A percentile compares a stretch with the other conserved stretches of the same genome.
phyloP scores from a whole-genome alignment of 2,329 filamentous ascomycete genomes.

The Colletotrichum simmondsii region DNA sequence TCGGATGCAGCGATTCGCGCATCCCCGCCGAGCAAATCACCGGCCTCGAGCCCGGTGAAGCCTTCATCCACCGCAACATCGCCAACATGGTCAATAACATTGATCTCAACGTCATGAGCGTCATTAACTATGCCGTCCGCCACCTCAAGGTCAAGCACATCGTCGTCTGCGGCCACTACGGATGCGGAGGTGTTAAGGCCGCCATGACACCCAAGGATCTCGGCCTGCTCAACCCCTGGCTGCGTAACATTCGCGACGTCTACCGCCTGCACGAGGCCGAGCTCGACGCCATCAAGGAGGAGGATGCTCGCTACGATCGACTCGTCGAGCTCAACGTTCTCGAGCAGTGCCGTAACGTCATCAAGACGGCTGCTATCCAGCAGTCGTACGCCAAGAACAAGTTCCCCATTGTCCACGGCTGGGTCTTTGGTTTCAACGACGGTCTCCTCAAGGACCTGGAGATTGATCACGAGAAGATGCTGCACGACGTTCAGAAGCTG shows the following conservation, averaged over 20 bases:
- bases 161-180: conserved; percentile 82
- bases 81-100: conserved; percentile 86
- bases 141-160: conserved; percentile 86
- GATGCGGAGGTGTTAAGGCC: conserved; percentile 80
- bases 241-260: conserved; percentile 79
- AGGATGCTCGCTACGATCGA: conserved; percentile 71
- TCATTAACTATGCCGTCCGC: conserved; percentile 88
- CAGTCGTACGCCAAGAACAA: conserved; percentile 72
- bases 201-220: conserved; percentile 78
- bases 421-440: conserved; percentile 78
- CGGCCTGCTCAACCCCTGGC: conserved; percentile 78
- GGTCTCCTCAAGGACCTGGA: conserved; percentile 74
- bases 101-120: conserved; percentile 82
- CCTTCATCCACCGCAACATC: conserved; percentile 96
- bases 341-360: conserved; percentile 80
- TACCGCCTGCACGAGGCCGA: conserved; percentile 78
- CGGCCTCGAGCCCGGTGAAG: conserved; percentile 85
- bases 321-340: conserved; percentile 87
- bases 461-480: conserved; percentile 69
- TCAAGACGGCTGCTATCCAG: conserved; percentile 84
- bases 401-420: conserved; percentile 78
- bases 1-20: conserved; percentile 90
- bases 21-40: conserved; percentile 92
- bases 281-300: conserved; percentile 71
- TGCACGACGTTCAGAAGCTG: conserved; percentile 71